Evolutionary conservation across 1,284 basidiomycete genomes (phyloP), one percentile per base, ranked within the genome.

Genomic region (Lentinula novae-zelandiae): DNA sequence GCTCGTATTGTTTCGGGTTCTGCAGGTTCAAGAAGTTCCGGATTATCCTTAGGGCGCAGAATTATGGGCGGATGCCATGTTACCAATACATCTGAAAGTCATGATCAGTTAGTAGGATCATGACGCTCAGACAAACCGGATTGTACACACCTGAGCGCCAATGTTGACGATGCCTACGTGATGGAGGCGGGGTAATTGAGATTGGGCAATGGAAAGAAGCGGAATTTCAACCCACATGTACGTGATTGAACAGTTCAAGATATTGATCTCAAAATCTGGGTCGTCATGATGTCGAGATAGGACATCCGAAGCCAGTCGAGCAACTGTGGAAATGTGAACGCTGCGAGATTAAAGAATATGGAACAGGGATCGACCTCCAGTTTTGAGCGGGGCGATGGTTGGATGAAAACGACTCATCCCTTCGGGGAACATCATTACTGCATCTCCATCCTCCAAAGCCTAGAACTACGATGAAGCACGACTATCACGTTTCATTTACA

Each of bases 381-480:
- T 93, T 71, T 92, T 93, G 60, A 95, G 71, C 2, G 92, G 91
- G 3, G 91, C 88, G 56, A 95, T 87, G 12, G 83, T 86, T 0
- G 92, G 91, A 67, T 92, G 89, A 71, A 89, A 95, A 48, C 90
- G 79, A 67, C 90, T 92, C 75, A 86, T 83, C 2, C 92, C 93
- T 73, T 94, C 92, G 1, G 91, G 90, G 68, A 93, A 94, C 54
- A 93, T 66, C 69, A 90, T 92, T 2, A 92, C 82, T 7, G 90
- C 89, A 69, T 93, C 92, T 4, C 92, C 92, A 8, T 78, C 66
- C 70, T 90, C 89, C 39, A 95, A 73, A 1, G 89, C 89, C 85
- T 92, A 56, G 44, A 56, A 44, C 27, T 27, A 27, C 49, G 42
- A 51, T 40, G 17, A 33, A 22, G 42, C 13, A 44, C 3, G 22